Evolutionary conservation across 2,329 filamentous ascomycete species (phyloP).

Genomic region (Monilinia fructicola): DNA sequence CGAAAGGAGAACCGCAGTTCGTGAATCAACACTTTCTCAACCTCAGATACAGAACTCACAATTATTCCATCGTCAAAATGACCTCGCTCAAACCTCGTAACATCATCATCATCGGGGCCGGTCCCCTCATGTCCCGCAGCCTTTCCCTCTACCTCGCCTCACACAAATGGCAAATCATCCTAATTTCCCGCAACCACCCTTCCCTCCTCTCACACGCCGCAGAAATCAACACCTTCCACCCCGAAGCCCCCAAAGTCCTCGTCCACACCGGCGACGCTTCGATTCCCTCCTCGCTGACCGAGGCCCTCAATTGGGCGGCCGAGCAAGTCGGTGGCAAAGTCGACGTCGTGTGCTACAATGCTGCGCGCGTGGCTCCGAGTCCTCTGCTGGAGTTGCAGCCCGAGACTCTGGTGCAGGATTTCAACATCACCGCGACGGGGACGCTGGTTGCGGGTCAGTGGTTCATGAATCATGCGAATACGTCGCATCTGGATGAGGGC

Average conservation of each 20-base stretch:
- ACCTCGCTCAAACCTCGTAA: slow-evolving; percentile 12
- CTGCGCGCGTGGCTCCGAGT: not conserved
- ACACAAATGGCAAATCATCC: slow-evolving; percentile 18
- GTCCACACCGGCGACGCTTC: slow-evolving; percentile 9
- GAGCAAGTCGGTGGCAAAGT: not conserved
- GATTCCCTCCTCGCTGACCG: not conserved
- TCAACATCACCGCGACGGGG: not conserved
- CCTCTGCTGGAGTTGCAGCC: slow-evolving; percentile 1
- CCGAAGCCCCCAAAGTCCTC: slow-evolving; percentile 3
- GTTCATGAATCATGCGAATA: slow-evolving; percentile 12
- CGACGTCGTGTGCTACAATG: slow-evolving; percentile 18
- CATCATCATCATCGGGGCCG: slow-evolving; percentile 17
- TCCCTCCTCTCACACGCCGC: not conserved
- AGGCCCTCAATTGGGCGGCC: slow-evolving; percentile 15
- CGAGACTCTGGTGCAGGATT: slow-evolving; percentile 5
- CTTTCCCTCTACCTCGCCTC: slow-evolving; percentile 22
- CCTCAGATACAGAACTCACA: not conserved
- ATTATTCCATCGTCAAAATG: not conserved
- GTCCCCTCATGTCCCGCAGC: slow-evolving; percentile 21
- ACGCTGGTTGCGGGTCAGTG: slow-evolving; percentile 19
- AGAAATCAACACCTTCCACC: slow-evolving; percentile 10
- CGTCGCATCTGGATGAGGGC: not conserved
- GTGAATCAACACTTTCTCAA: not conserved
- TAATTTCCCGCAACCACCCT: slow-evolving; percentile 6
- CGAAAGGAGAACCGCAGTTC: not conserved